phyloP scores from a whole-genome alignment of 2,329 filamentous ascomycete genomes.

The Chaetomium strumarium region DNA sequence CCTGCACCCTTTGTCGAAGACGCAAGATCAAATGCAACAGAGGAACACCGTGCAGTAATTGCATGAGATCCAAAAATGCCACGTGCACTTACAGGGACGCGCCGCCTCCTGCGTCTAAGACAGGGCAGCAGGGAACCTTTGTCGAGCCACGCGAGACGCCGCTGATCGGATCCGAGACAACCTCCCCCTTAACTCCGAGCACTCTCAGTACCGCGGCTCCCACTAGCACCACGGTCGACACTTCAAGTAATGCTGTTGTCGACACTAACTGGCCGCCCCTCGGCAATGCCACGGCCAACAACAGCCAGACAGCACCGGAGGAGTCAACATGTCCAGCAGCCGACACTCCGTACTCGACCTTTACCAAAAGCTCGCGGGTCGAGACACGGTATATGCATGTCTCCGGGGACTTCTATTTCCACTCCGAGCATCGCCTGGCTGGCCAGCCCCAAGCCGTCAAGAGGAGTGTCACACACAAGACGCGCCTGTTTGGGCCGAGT shows the following conservation, averaged over 20 bases:
- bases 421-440: slow-evolving; percentile 31
- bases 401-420: slow-evolving; percentile 39
- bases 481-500: slow-evolving; percentile 50
- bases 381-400: slow-evolving; percentile 35
- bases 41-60: slow-evolving; percentile 37
- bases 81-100: slow-evolving; percentile 32
- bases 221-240: neutral
- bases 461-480: slow-evolving; percentile 48
- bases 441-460: slow-evolving; percentile 31
- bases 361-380: slow-evolving; percentile 27
- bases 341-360: slow-evolving; percentile 17
- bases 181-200: slow-evolving; percentile 10
- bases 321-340: slow-evolving; percentile 14
- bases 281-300: slow-evolving; percentile 21
- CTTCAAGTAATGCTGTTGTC: neutral
- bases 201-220: neutral
- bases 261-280: neutral
- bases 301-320: slow-evolving; percentile 35
- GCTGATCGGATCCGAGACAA: neutral
- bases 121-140: slow-evolving; percentile 4
- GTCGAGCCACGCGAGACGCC: neutral
- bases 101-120: neutral
- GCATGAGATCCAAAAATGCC: slow-evolving; percentile 32
- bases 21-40: slow-evolving; percentile 42
- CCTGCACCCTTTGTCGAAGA: slow-evolving; percentile 37